phyloP scores from a whole-genome alignment of 148 eudicot genomes.

The Silene conica region DNA sequence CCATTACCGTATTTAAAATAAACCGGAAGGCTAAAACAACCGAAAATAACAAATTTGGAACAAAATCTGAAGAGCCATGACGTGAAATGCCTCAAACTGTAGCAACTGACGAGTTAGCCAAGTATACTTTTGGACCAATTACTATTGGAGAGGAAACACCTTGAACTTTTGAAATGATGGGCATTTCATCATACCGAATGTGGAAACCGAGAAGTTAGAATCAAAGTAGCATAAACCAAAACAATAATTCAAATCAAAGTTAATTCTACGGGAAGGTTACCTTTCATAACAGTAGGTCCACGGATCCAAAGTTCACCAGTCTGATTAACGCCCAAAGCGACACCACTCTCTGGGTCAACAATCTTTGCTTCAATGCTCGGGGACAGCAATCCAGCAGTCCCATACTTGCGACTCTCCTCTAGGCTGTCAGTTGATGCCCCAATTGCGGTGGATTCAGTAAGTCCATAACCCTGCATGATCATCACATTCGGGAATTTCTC shows the following conservation, averaged over 20 bases:
- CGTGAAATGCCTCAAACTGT: too few species aligned
- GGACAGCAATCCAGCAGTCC: conserved; percentile 81
- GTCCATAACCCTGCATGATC: conserved; percentile 80
- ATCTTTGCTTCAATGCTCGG: conserved; percentile 82
- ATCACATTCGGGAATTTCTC: conserved; percentile 58
- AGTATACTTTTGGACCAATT: too few species aligned
- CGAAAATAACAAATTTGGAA: too few species aligned
- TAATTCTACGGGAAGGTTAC: conserved; percentile 23
- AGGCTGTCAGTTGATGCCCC: conserved; percentile 76
- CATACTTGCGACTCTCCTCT: conserved; percentile 84
- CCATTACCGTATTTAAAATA: too few species aligned
- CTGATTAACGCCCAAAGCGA: conserved; percentile 45
- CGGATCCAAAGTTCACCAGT: conserved; percentile 96
- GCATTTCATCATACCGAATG: too few species aligned
- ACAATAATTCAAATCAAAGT: background rate
- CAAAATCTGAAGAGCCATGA: too few species aligned
- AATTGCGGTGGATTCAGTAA: conserved; percentile 77
- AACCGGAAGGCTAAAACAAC: too few species aligned
- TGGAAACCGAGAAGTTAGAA: too few species aligned
- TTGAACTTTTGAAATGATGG: too few species aligned
- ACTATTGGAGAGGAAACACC: too few species aligned
- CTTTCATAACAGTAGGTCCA: conserved; percentile 91
- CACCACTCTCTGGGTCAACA: conserved; percentile 73
- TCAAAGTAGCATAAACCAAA: background rate
- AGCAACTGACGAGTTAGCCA: too few species aligned